Base-by-base conservation (phyloP, 805 yeast species). In the Myxozyma mucilagina region DNA sequence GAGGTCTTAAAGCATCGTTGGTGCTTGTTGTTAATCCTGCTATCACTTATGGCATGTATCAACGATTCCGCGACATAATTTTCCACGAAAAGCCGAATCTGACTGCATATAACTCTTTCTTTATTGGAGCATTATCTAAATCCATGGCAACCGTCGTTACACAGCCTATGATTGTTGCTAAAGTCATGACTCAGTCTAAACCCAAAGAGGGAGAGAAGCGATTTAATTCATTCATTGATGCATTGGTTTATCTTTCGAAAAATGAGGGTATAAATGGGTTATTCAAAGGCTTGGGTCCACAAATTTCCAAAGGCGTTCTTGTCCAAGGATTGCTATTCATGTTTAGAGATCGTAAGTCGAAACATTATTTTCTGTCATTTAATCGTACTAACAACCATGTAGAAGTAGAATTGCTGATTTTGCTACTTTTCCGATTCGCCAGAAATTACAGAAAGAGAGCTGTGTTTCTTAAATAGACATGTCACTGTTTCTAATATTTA, bases 311-410 rank as follows among this genome's bases (percentile, higher is more conserved):
- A 77, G 96, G 94, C 1, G 86, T 89, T 1, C 73, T 90, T 47
- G 96, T 89, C 4, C 96, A 90, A 73, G 96, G 96, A 0, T 77
- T 90, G 62, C 78, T 90, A 68, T 87, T 90, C 71, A 87, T 87
- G 86, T 87, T 86, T 74, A 88, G 85, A 74, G 94, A 88, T 68
- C 89, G 67, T 63, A 54, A 34, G 67, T 63, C 9, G 38, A 18
- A 18, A 20, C 10, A 13, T 58, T 86, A 71, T 79, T 72, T 64
- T 78, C n/a, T 1, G 11, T n/a, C 3, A 31, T n/a, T 24, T 3
- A 13, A 18, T 9, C 41, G 47, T 71, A 69, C 52, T 16, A 35
- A 67, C 70, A 11, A 60, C 3, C 8, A 20, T 18, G 24, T 42
- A 72, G 65, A 73, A 65, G 63, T 67, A 35, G 67, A 64, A 59